A percentile compares a stretch with the other conserved stretches of the same genome.
Evolutionary conservation across 2,329 filamentous ascomycete genomes (phyloP).

Genomic region (Plectosphaerella cucumerina): DNA sequence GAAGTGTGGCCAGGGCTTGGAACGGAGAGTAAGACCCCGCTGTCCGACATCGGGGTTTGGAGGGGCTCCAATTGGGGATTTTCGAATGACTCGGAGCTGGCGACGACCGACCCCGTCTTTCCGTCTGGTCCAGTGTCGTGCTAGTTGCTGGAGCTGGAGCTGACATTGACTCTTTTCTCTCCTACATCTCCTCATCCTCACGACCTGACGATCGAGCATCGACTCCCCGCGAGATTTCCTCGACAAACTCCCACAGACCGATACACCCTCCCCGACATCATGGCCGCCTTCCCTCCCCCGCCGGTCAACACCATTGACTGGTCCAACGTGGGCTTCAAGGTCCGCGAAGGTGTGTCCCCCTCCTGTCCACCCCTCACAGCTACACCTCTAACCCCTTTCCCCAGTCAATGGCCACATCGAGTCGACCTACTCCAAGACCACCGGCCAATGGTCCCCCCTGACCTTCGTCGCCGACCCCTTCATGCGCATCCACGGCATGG

Average conservation of each 20-base stretch:
- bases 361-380: neutral
- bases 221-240: too few relatives aligned
- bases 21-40: neutral
- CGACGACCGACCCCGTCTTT: neutral
- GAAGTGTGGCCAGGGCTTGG: too few relatives aligned
- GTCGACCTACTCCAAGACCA: conserved; percentile 72
- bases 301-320: conserved; percentile 85
- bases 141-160: neutral
- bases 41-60: neutral
- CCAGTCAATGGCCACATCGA: conserved; percentile 92
- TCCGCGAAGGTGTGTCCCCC: conserved; percentile 67
- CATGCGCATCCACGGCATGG: conserved; percentile 90
- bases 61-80: neutral
- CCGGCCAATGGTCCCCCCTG: conserved; percentile 72
- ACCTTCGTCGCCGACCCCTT: conserved; percentile 78
- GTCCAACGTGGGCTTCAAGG: conserved; percentile 87
- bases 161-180: neutral
- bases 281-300: conserved; percentile 67
- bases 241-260: neutral
- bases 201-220: neutral
- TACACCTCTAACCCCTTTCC: conserved; percentile 3
- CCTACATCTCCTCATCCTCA: neutral
- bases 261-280: conserved; percentile 17
- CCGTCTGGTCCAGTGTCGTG: neutral
- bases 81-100: neutral